These are phyloP conservation scores for Xylariaceae sp. DNA, from an alignment of 2,329 filamentous ascomycete species.

Conservation along the genomic window DNA sequence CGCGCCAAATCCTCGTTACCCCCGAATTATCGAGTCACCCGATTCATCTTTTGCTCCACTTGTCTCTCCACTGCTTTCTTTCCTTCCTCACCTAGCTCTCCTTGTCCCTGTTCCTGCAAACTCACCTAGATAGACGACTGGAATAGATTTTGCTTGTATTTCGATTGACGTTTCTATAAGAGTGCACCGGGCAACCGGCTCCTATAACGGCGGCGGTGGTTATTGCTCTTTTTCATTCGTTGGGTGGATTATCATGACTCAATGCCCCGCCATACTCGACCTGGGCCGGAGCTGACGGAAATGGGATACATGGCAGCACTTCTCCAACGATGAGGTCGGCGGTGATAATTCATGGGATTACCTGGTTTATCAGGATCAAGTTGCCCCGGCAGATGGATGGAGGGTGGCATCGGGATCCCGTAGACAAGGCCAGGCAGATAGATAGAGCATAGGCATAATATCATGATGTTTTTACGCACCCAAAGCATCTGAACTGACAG, in stretches of 20 bases:
- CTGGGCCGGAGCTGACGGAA: not conserved
- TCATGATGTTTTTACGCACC: not conserved
- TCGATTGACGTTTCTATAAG: constrained; percentile 5
- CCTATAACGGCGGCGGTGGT: not conserved
- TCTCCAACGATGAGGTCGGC: not conserved
- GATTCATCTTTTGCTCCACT: not conserved
- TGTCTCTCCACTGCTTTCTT: not conserved
- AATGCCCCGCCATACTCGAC: not conserved
- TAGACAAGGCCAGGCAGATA: constrained; percentile 2
- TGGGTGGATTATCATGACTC: not conserved
- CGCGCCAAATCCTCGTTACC: not conserved
- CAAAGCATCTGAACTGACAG: not conserved
- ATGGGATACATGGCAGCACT: not conserved
- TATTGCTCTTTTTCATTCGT: constrained; percentile 1
- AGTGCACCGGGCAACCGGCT: constrained; percentile 9
- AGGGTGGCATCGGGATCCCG: constrained; percentile 1
- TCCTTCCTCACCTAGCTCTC: not conserved
- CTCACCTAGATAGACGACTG: constrained; percentile 10
- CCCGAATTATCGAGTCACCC: not conserved
- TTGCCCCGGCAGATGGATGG: not conserved
- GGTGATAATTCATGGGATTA: not conserved
- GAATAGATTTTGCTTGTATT: constrained; percentile 4
- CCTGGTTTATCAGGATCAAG: not conserved
- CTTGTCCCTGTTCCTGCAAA: constrained; percentile 1
- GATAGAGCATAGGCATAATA: constrained; percentile 13